Base-by-base conservation (phyloP, 768 basidiomycete species). In the Suillus americanus region DNA sequence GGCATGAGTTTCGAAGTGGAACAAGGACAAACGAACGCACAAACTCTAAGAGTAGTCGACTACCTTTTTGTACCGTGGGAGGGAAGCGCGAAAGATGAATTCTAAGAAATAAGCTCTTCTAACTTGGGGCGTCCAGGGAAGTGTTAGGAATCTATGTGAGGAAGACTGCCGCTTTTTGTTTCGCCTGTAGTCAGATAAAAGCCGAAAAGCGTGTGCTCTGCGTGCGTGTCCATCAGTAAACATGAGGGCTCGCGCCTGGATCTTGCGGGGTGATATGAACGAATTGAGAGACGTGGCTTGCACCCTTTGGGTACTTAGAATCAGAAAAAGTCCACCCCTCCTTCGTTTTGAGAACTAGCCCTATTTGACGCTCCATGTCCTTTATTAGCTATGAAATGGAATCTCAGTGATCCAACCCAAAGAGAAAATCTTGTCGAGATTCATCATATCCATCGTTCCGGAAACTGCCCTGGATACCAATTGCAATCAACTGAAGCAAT, bases 301-400 rank as follows among this genome's bases (percentile, higher is more conserved):
- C 28, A 43, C 50, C 62, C 12, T 62, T 41, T 59, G 62, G 50
- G 37, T 30, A 23, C 41, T 40, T 64, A 63, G 54, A 63, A 63
- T 43, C 56, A 62, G 63, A 62, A 65, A 57, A 67, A 56, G 61
- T 50, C 56, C 57, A 69, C 54, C 68, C 67, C 75, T 65, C 75
- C 75, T 67, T 56, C 63, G 70, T 74, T 73, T 74, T 71, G 73
- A 64, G 35, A 69, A 72, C 61, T 61, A 67, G 69, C 70, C 66
- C 71, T 70, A 71, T 69, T 73, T 67, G 69, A 77, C 66, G 69
- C 66, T 70, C 66, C 64, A 64, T 63, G 60, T 67, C 66, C 65
- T 64, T 55, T 72, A 78, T 74, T 78, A 70, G 30, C 30, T 53
- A 30, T 28, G 50, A 10, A 10, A 30, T 10, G 16, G 73, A 67